Evolutionary conservation across 768 basidiomycete genomes (phyloP).

Genomic region (Naganishia vaughanmartiniae): DNA sequence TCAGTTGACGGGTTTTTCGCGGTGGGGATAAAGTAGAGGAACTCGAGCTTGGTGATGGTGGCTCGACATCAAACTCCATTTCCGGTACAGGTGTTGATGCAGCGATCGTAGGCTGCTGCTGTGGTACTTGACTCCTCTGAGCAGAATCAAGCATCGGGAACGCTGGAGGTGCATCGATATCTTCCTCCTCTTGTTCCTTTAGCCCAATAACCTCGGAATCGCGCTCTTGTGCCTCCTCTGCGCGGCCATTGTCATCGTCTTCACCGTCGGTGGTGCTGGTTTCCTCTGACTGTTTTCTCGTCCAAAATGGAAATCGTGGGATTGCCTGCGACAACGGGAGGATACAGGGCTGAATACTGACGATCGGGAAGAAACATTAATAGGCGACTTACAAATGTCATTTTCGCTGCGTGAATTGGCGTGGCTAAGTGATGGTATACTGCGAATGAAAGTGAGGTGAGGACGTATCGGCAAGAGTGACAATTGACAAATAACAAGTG

Average conservation of each 20-base stretch:
- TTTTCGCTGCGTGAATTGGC: background rate
- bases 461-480: too few relatives aligned
- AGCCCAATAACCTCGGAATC: background rate
- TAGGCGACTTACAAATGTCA: background rate
- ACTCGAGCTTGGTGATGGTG: conserved; percentile 26
- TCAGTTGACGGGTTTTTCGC: background rate
- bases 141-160: conserved; percentile 52
- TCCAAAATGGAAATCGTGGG: conserved; percentile 16
- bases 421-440: background rate
- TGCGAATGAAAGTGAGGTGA: too few relatives aligned
- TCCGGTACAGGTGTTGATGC: conserved; percentile 1
- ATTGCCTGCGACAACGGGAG: background rate
- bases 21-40: conserved; percentile 27
- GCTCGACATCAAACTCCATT: conserved; percentile 23
- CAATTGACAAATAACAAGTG: too few relatives aligned
- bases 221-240: too few relatives aligned
- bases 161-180: conserved; percentile 45
- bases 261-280: background rate
- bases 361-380: background rate
- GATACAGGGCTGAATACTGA: background rate
- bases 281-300: background rate
- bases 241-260: background rate
- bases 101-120: conserved; percentile 16
- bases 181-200: conserved; percentile 39
- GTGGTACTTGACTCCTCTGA: conserved; percentile 46